Percentiles rank a stretch among this genome's conserved stretches.
These are phyloP conservation scores for Lentinula aciculospora DNA, from an alignment of 768 basidiomycete genomes.

Conservation along the genomic window DNA sequence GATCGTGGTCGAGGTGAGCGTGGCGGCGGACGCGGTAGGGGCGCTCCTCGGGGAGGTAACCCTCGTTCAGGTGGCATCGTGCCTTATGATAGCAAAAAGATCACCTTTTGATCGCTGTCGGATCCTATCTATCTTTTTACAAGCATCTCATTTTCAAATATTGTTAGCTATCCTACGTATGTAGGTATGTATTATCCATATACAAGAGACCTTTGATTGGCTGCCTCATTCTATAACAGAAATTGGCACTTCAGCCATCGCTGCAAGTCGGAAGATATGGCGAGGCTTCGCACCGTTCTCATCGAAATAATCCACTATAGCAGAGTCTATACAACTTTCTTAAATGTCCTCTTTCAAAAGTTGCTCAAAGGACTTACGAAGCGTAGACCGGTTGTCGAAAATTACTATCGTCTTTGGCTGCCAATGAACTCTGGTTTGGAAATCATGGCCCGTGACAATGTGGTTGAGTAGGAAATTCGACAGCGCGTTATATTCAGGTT, in stretches of 20 bases:
- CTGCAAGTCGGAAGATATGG: conserved; percentile 16
- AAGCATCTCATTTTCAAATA: too few species aligned
- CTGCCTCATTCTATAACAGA: conserved; percentile 7
- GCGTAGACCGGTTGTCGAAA: conserved; percentile 6
- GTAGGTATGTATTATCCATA: neutral
- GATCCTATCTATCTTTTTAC: too few species aligned
- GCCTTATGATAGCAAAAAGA: conserved; percentile 51
- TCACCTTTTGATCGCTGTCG: conserved; percentile 38
- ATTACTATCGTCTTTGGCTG: conserved; percentile 18
- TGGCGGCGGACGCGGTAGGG: conserved; percentile 38
- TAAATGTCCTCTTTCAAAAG: neutral
- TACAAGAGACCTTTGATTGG: neutral
- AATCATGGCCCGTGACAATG: conserved; percentile 19
- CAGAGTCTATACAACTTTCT: conserved; percentile 8
- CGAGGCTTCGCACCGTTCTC: conserved; percentile 12
- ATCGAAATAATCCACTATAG: conserved; percentile 15
- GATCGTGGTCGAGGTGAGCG: conserved; percentile 37
- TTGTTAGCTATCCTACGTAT: neutral
- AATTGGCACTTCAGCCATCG: conserved; percentile 16
- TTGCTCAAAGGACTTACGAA: neutral
- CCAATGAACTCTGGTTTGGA: conserved; percentile 21
- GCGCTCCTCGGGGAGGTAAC: conserved; percentile 38
- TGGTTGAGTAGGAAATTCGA: conserved; percentile 20
- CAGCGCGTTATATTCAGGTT: conserved; percentile 17
- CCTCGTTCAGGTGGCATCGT: conserved; percentile 62